A percentile compares a stretch with the other conserved stretches of the same genome.
Conservation (phyloP, 2,329 filamentous ascomycete species). For the Chaetomium sp. region DNA sequence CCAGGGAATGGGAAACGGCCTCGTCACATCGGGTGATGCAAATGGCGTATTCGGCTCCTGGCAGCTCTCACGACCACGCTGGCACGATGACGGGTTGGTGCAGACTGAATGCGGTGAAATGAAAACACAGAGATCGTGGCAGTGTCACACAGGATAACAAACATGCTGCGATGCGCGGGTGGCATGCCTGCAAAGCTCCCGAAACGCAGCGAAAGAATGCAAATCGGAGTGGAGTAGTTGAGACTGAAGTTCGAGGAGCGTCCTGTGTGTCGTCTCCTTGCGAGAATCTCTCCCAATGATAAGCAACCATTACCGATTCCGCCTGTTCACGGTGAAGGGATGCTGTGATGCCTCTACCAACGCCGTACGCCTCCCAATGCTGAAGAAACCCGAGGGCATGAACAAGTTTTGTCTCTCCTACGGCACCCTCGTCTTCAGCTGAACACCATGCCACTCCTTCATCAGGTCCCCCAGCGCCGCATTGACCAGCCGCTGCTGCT, state of each 20-base stretch:
- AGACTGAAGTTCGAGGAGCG: not conserved
- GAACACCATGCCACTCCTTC: slow-evolving; percentile 80
- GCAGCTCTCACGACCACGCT: not conserved
- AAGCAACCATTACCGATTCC: not conserved
- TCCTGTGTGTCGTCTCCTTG: not conserved
- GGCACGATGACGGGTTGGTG: not conserved
- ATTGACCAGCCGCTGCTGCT: slow-evolving; percentile 83
- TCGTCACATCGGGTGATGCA: not conserved
- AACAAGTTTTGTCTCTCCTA: slow-evolving; percentile 24
- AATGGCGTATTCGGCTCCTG: not conserved
- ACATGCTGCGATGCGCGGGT: not conserved
- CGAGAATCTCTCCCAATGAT: not conserved
- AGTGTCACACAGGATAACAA: not conserved
- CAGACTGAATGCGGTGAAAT: not conserved
- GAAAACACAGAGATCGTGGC: not conserved
- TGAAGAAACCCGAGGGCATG: not conserved
- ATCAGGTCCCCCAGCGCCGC: slow-evolving; percentile 72
- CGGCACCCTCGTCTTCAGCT: slow-evolving; percentile 69
- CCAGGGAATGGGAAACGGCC: not conserved
- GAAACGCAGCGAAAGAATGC: not conserved
- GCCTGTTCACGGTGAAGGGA: not conserved
- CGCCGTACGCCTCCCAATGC: slow-evolving; percentile 9
- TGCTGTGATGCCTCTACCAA: not conserved
- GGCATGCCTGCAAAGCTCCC: not conserved
- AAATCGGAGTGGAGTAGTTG: slow-evolving; percentile 5